Percentiles rank a stretch among this genome's conserved stretches.
These are phyloP conservation scores for Wickerhamomyces subpelliculosus DNA, from an alignment of 805 yeast genomes.

Conservation along the genomic window DNA sequence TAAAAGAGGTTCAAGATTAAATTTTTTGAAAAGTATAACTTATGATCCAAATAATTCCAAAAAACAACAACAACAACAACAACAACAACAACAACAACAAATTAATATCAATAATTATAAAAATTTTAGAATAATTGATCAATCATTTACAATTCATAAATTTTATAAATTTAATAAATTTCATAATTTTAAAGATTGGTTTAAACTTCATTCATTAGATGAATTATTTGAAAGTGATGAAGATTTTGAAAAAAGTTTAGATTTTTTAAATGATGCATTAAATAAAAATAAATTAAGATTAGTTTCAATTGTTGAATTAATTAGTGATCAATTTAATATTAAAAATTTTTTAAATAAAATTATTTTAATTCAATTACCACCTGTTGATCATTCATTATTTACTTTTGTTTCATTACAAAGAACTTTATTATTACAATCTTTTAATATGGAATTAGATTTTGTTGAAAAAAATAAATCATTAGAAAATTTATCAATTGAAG, in stretches of 20 bases:
- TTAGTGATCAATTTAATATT: not conserved
- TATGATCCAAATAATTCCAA: constrained; percentile 9
- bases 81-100: no score
- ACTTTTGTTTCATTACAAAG: not conserved
- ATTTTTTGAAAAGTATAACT: constrained; percentile 29
- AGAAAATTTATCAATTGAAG: not conserved
- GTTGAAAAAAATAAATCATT: not conserved
- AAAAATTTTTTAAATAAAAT: not conserved
- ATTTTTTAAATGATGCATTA: not conserved
- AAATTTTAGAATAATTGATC: constrained; percentile 11
- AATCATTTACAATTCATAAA: constrained; percentile 15
- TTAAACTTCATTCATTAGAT: constrained; percentile 6
- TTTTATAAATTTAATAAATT: constrained; percentile 8
- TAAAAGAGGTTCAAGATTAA: constrained; percentile 38
- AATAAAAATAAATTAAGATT: not conserved
- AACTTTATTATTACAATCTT: not conserved
- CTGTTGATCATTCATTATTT: constrained; percentile 1
- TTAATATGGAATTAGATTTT: not conserved
- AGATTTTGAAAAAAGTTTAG: constrained; percentile 7
- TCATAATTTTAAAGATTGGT: constrained; percentile 16
- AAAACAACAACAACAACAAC: no score
- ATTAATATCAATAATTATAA: no score
- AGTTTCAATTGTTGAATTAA: not conserved
- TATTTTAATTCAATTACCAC: not conserved
- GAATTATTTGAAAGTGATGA: constrained; percentile 15